A percentile compares a stretch with the other conserved stretches of the same genome.
phyloP scores from a whole-genome alignment of 257 asterid genomes.

The Jasminum sambac region DNA sequence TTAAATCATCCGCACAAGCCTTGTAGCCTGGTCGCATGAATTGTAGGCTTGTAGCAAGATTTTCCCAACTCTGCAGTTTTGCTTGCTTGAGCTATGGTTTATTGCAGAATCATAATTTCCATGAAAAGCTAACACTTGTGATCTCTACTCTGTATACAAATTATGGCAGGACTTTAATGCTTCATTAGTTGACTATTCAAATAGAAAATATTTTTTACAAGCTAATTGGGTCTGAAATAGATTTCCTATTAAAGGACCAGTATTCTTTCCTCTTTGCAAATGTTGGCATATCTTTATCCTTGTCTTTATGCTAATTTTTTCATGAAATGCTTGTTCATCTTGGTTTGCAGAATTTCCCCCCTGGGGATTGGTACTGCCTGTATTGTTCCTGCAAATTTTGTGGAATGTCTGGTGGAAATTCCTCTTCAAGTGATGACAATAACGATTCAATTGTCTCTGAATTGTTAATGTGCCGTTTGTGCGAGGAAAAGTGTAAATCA shows the following conservation, averaged over 20 bases:
- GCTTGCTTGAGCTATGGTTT: background rate
- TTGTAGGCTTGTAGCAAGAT: background rate
- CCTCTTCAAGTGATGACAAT: conserved; percentile 37
- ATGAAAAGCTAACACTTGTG: background rate
- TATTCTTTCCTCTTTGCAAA: background rate
- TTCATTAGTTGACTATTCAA: background rate
- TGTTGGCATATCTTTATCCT: conserved; percentile 13
- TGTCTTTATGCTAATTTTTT: conserved; percentile 1
- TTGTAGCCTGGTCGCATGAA: background rate
- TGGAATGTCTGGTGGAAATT: conserved; percentile 53
- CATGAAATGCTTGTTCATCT: conserved; percentile 18
- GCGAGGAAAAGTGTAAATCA: conserved; percentile 81
- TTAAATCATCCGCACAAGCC: background rate
- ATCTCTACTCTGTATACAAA: background rate
- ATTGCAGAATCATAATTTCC: background rate
- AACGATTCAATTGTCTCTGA: conserved; percentile 35
- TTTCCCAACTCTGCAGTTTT: background rate
- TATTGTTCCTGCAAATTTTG: conserved; percentile 95
- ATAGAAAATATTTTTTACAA: background rate
- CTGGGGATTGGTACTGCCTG: conserved; percentile 88
- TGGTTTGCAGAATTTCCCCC: conserved; percentile 55
- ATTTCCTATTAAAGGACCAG: conserved; percentile 11
- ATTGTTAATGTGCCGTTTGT: conserved; percentile 55
- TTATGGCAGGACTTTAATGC: background rate
- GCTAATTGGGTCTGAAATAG: conserved; percentile 13